Percentiles rank a stretch among this genome's conserved stretches.
phyloP scores from a whole-genome alignment of 2,329 filamentous ascomycete genomes.

The Alternaria sp. region DNA sequence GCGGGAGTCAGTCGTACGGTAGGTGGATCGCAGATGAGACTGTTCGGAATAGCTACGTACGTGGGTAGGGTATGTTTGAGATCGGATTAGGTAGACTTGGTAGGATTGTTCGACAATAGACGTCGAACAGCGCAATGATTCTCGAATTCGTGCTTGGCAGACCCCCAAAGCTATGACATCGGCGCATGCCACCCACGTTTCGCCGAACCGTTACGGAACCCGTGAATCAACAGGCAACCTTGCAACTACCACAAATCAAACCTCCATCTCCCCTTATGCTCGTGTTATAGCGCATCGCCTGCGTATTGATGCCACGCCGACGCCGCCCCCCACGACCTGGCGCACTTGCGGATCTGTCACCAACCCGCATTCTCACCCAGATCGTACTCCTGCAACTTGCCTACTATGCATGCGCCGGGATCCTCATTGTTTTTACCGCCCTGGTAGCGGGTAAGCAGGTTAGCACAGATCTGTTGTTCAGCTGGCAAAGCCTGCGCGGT shows the following conservation, averaged over 20 bases:
- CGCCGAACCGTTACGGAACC: slow-evolving; percentile 24
- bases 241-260: slow-evolving; percentile 14
- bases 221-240: slow-evolving; percentile 31
- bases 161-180: slow-evolving; percentile 28
- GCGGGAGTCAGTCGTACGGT: slow-evolving; percentile 12
- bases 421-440: slow-evolving; percentile 72
- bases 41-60: background rate
- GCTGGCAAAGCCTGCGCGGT: slow-evolving; percentile 69
- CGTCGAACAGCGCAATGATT: slow-evolving; percentile 15
- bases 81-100: background rate
- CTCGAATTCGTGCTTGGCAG: slow-evolving; percentile 33
- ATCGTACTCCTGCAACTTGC: slow-evolving; percentile 70
- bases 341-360: slow-evolving; percentile 71
- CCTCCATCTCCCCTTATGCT: slow-evolving; percentile 27
- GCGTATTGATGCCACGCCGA: slow-evolving; percentile 60
- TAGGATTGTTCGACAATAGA: slow-evolving; percentile 4
- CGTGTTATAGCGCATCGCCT: slow-evolving; percentile 27
- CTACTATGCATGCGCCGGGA: slow-evolving; percentile 69
- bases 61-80: background rate
- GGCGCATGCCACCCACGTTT: slow-evolving; percentile 26
- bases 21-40: no score
- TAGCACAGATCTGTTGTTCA: slow-evolving; percentile 66
- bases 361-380: slow-evolving; percentile 71
- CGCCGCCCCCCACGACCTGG: slow-evolving; percentile 71
- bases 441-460: slow-evolving; percentile 70